Evolutionary conservation across 768 basidiomycete genomes (phyloP), one percentile per base, ranked within the genome.

Genomic region (Leccinum aurantiacum): DNA sequence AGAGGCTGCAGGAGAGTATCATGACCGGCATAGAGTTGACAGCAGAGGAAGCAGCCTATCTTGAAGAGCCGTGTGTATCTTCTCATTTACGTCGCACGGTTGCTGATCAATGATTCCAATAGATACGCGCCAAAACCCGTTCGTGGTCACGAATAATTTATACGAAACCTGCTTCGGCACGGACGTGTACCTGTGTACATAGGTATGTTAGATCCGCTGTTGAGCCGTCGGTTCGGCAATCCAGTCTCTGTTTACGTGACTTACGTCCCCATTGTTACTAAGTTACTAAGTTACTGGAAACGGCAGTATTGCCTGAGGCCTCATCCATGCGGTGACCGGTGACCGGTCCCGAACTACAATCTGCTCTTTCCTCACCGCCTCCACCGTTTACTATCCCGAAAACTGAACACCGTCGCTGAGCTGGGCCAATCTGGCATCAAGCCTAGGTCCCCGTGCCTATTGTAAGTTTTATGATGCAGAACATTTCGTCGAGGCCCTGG

Each of bases 1-100:
- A 65, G 37, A 63, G 77, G n/a, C 55, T 77, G 22, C 49, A 69
- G 54, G 70, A 75, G 51, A 69, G 64, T 6, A 72, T 77, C 37
- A 60, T 71, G 19, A 65, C 61, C 0, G 65, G 57, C 17, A 48
- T 71, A 47, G 61, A 44, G 38, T 61, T 77, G 52, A 70, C 69
- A 2, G 59, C 60, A 4, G 73, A 74, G 54, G 76, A 76, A 22
- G 53, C 66, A 24, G 48, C 59, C 24, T 65, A 66, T 58, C 68
- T 74, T 19, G 68, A 69, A 33, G 65, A 69, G 22, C 71, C 68
- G 65, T 76, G 24, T 31, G 71, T 24, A 41, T 31, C 3, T 24
- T 44, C 17, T 44, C 10, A n/a, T n/a, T 44, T 44, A 44, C 9
- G n/a, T 44, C 41, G n/a, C n/a, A 44, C n/a, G 0, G 41, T 44